Percentiles rank a stretch among this genome's conserved stretches.
phyloP scores from a whole-genome alignment of 2,329 filamentous ascomycete species.

The Aspergillus sergii region DNA sequence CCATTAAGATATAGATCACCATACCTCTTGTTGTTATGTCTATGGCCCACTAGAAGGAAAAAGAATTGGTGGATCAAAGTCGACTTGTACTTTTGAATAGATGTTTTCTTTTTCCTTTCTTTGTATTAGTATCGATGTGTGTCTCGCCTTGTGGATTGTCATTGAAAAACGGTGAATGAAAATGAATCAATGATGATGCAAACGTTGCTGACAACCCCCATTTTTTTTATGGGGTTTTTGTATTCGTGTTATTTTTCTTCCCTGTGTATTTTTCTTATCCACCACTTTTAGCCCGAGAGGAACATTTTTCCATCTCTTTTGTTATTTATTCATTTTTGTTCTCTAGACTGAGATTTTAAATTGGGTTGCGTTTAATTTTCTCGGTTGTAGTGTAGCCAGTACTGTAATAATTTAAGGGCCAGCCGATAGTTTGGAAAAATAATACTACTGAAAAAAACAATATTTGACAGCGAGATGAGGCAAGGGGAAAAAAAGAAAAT shows the following conservation, averaged over 20 bases:
- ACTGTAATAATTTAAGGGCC: not conserved
- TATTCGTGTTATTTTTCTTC: constrained; percentile 1
- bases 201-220: not conserved
- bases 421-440: not conserved
- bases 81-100: not conserved
- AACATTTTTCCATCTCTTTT: not conserved
- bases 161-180: not conserved
- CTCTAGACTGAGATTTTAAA: not conserved
- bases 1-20: not conserved
- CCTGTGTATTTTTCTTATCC: not conserved
- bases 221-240: not conserved
- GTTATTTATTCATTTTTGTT: not conserved
- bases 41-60: not conserved
- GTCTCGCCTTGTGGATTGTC: constrained; percentile 2
- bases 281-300: not conserved
- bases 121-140: constrained; percentile 3
- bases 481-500: constrained; percentile 12
- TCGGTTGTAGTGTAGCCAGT: not conserved
- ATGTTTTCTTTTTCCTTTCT: constrained; percentile 6
- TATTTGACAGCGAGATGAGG: not conserved
- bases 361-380: not conserved
- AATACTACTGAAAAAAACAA: not conserved
- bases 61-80: not conserved
- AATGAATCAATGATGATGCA: constrained; percentile 8
- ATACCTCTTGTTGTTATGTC: not conserved